Base-by-base conservation (phyloP, 2,329 filamentous ascomycete species). In the Pseudophaeomoniella oleicola region DNA sequence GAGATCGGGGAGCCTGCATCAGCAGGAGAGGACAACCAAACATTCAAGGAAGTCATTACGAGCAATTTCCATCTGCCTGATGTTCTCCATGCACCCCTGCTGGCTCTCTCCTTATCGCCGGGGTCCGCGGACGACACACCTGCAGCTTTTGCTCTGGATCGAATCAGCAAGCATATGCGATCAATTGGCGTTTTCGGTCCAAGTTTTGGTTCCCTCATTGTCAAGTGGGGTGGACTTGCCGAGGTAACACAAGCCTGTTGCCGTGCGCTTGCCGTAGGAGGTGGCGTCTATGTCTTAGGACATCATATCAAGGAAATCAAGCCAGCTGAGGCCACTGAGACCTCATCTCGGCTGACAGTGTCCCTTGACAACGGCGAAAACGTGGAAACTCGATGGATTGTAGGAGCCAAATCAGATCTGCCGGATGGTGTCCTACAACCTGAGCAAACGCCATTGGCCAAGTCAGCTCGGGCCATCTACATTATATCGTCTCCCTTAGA, bases 161-260 rank as follows among this genome's bases (percentile, higher is more conserved):
- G 75, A 16, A 81, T 96, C 39, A 71, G 80, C 46, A 75, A 78
- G 32, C 87, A 98, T 57, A 63, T 96, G 35, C 72, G 73, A 11
- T 94, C 88, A 0, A 87, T 92, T 58, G 87, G 88, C 5, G 63
- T 83, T 3, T 88, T 94, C 48, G 88, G 88, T 0, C 72, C 81
- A 34, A 86, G 88, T 6, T 96, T 96, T 53, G 83, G 83, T 36
- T 83, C 85, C 33, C 75, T 98, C 10, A 74, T 93, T 46, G 80
- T 87, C 15, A 94, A 94, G 66, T 98, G 86, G 79, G 88, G 88
- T 33, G 86, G 88, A 17, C 67, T 81, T 33, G 81, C 85, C 19
- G 88, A 98, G 58, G 75, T 96, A 41, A 76, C 82, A 18, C 88
- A 98, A 63, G 86, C 94, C 16, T 83, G 78, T 3, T 96, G 90